Base-by-base conservation (phyloP, 2,329 filamentous ascomycete species). In the Ophiosphaerella herpotricha region DNA sequence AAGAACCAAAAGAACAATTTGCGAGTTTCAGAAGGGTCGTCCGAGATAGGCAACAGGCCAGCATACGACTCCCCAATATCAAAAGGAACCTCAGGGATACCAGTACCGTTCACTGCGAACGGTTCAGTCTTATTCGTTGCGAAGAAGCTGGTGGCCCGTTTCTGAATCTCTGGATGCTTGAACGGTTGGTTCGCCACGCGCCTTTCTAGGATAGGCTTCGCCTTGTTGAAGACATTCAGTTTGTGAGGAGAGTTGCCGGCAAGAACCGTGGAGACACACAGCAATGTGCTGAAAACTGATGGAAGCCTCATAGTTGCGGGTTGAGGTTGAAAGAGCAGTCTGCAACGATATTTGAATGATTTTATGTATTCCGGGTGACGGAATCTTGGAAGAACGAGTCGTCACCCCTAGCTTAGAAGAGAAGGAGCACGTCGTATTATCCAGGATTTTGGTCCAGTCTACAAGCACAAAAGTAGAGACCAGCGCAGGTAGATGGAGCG, bases 61-160 rank as follows among this genome's bases (percentile, higher is more conserved):
- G 85, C 81, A 57, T 87, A 87, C 0, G 81, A 84, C 70, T 88
- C 84, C 18, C 81, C 80, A 45, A 89, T 75, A 54, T 91, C 87
- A 53, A 89, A 91, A 23, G 80, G 66, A 0, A 91, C 84, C 14
- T 89, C 85, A 0, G 88, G 88, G 40, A 91, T 82, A 1, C 71
- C 77, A 2, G 77, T 80, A 2, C 87, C 84, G 58, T 90, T 82
- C 35, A 89, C 84, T 18, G 78, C 80, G 54, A 85, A 89, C 56
- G 80, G 45, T 48, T 72, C 51, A 0, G 71, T 69, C 56, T 70
- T 71, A n/a, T 68, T 56, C 13, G 62, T 73, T 49, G 68, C 48
- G 41, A 66, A 71, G 23, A 58, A 64, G 34, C 60, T 61, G 11
- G 63, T 57, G 1, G 70, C 70, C 14, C 71, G 61, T 57, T 66